These are phyloP conservation scores for Trichomonas gallinae DNA, from an alignment of 208 protist species.

Conservation along the genomic window DNA sequence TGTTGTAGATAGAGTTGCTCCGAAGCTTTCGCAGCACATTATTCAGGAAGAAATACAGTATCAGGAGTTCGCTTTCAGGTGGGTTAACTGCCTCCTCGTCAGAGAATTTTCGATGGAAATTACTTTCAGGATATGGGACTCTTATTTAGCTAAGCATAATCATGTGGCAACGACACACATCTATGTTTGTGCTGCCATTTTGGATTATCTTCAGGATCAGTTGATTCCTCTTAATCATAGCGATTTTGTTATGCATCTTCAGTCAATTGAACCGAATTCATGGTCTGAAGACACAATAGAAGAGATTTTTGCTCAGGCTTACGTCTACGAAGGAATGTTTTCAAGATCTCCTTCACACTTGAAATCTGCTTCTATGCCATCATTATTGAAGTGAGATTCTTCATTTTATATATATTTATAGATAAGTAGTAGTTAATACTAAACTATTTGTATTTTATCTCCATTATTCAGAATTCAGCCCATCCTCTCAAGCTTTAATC, in stretches of 20 bases:
- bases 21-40: slow-evolving; percentile 48
- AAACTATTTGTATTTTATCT: not conserved
- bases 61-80: slow-evolving; percentile 48
- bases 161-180: slow-evolving; percentile 55
- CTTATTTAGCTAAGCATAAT: slow-evolving; percentile 53
- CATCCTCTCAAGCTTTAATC: too few species aligned
- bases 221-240: not conserved
- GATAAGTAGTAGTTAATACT: not conserved
- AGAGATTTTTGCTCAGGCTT: not conserved
- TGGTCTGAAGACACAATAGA: not conserved
- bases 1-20: slow-evolving; percentile 41
- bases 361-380: not conserved
- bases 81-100: slow-evolving; percentile 56
- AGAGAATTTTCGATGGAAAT: slow-evolving; percentile 60
- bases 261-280: not conserved
- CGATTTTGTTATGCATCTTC: not conserved
- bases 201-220: slow-evolving; percentile 21
- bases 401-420: not conserved
- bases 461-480: too few species aligned
- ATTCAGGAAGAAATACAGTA: slow-evolving; percentile 52
- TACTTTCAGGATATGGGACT: slow-evolving; percentile 61
- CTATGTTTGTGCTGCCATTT: slow-evolving; percentile 62
- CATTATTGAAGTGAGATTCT: not conserved
- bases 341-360: slow-evolving; percentile 7
- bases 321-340: not conserved